Evolutionary conservation across 2,329 filamentous ascomycete genomes (phyloP).

Genomic region (Trichoderma guizhouense): DNA sequence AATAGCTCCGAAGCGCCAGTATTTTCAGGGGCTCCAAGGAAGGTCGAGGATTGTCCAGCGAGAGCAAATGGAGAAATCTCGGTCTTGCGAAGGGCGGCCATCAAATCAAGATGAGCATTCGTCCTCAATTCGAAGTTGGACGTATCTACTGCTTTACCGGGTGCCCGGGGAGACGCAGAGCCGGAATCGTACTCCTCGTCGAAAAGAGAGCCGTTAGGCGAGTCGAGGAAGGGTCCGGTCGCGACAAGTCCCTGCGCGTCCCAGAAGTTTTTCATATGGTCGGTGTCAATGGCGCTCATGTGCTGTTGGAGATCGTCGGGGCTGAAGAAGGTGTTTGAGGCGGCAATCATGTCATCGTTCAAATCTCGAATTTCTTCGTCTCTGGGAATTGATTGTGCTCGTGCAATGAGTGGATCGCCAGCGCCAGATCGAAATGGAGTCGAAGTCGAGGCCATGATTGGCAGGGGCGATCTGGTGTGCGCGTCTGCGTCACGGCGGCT

Average conservation of each 20-base stretch:
- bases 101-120: neutral
- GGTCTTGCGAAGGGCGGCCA: neutral
- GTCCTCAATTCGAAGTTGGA: conserved; percentile 33
- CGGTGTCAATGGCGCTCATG: conserved; percentile 30
- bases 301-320: conserved; percentile 37
- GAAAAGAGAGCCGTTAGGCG: conserved; percentile 41
- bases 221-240: conserved; percentile 40
- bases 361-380: conserved; percentile 38
- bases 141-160: conserved; percentile 40
- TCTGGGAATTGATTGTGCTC: conserved; percentile 34
- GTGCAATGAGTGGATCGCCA: conserved; percentile 40
- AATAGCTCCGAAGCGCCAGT: conserved; percentile 27
- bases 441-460: conserved; percentile 37
- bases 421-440: conserved; percentile 28
- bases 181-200: conserved; percentile 53
- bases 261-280: conserved; percentile 32
- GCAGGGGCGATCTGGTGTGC: conserved; percentile 18
- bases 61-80: conserved; percentile 34
- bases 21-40: neutral
- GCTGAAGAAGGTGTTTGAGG: conserved; percentile 36
- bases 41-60: conserved; percentile 18
- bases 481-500: conserved; percentile 22
- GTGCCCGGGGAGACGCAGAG: conserved; percentile 45
- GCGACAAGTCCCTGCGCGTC: conserved; percentile 35
- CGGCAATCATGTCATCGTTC: conserved; percentile 36